phyloP scores from a whole-genome alignment of 805 yeast species.

The Ogataea pilisensis region DNA sequence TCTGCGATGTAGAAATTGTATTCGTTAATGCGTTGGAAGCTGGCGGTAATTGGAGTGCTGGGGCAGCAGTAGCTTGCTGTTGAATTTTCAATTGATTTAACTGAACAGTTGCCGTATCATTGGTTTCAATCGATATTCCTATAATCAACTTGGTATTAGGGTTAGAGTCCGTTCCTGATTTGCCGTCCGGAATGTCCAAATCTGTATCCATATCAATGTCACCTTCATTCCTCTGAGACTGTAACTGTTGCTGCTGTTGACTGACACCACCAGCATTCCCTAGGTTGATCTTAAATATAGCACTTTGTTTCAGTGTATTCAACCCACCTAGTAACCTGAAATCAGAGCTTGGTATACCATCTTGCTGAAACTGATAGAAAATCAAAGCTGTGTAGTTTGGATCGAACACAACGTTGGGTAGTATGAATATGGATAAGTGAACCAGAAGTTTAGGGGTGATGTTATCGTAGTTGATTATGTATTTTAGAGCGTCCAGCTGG shows the following conservation, averaged over 20 bases:
- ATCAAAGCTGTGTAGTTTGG: constrained; percentile 75
- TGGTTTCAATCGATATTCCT: constrained; percentile 91
- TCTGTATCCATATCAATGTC: constrained; percentile 51
- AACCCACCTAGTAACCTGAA: constrained; percentile 67
- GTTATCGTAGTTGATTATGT: constrained; percentile 56
- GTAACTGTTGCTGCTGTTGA: constrained; percentile 1
- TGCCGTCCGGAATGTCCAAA: constrained; percentile 19
- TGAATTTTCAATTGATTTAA: constrained; percentile 32
- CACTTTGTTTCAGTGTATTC: constrained; percentile 72
- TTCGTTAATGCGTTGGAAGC: constrained; percentile 1
- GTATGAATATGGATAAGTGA: constrained; percentile 76
- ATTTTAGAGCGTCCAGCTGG: constrained; percentile 68
- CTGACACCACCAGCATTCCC: constrained; percentile 27
- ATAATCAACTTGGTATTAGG: constrained; percentile 38
- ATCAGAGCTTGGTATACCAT: constrained; percentile 35
- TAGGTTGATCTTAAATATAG: constrained; percentile 75
- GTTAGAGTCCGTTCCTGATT: not conserved
- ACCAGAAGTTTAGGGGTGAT: constrained; percentile 55
- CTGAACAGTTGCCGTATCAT: constrained; percentile 56
- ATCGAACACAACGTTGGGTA: constrained; percentile 78
- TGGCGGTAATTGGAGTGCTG: constrained; percentile 37
- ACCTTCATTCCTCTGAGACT: constrained; percentile 18
- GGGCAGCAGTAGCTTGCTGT: constrained; percentile 25
- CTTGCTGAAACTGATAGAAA: constrained; percentile 75
- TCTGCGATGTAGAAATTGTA: constrained; percentile 19